These are phyloP conservation scores for Neurospora africana DNA, from an alignment of 495 filamentous ascomycete species.

Conservation along the genomic window DNA sequence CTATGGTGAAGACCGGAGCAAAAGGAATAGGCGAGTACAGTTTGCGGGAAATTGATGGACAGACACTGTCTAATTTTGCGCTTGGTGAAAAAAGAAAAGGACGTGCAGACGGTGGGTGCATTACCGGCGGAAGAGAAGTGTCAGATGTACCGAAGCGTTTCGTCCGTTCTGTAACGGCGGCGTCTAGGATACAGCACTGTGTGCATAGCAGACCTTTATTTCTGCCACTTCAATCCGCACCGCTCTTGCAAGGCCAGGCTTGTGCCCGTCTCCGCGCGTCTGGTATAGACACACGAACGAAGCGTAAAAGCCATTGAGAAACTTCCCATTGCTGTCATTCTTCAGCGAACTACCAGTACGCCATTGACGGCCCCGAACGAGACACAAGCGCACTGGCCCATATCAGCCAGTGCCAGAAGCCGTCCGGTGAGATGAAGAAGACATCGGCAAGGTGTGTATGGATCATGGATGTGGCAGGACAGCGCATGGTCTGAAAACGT, in stretches of 20 bases:
- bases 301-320: neutral
- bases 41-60: neutral
- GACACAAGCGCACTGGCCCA: neutral
- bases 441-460: constrained; percentile 28
- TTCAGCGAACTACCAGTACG: neutral
- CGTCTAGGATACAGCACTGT: neutral
- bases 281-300: neutral
- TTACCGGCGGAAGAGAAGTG: neutral
- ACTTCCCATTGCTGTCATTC: neutral
- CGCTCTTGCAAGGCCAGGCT: neutral
- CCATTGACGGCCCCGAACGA: neutral
- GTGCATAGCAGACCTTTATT: neutral
- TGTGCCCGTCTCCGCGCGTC: neutral
- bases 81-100: neutral
- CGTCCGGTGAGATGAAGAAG: constrained; percentile 17
- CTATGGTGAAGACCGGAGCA: neutral
- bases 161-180: neutral
- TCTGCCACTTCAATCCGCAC: neutral
- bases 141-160: neutral
- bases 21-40: neutral
- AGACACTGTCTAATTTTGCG: neutral
- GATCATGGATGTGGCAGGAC: constrained; percentile 33
- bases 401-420: neutral
- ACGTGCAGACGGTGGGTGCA: neutral
- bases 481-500: constrained; percentile 32